Evolutionary conservation across 1,284 basidiomycete species (phyloP), one percentile per base, ranked within the genome.

Genomic region (Fomitopsis schrenkii): DNA sequence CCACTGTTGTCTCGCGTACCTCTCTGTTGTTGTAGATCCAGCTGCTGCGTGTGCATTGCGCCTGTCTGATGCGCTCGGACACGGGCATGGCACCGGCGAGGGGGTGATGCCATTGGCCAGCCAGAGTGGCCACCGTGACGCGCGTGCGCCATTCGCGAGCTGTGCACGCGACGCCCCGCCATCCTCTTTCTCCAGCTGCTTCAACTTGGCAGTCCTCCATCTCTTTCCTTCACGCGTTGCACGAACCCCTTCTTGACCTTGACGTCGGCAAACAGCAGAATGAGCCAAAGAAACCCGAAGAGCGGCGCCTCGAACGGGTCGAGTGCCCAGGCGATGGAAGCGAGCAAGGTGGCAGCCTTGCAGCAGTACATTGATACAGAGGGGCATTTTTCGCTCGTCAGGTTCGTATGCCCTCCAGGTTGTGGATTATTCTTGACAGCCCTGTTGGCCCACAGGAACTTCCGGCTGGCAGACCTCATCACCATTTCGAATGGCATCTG

Each of bases 401-500:
- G 95, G 95, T 95, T 60, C 68, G 42, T 6, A n/a, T 62, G 10
- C 45, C 45, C 48, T 57, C 28, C 15, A 46, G 28, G 33, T 56
- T n/a, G 33, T 19, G 28, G 15, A 9, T 5, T n/a, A 19, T 9
- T n/a, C 41, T 35, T 41, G 46, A n/a, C 33, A 60, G 19, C 54
- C 41, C 44, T 38, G 56, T 36, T 42, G 2, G 57, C 46, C n/a
- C 57, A 40, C 70, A 97, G 97, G 69, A 99, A 98, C 77, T 99
- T 99, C 75, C 94, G 96, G 62, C 86, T 99, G 40, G 97, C 97
- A 68, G 97, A 99, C 78, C 85, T 97, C 52, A 95, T 99, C 71
- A 99, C 97, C n/a, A 94, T 99, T 67, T 97, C 97, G 90, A 99
- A 99, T 74, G 97, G 97, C 45, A 93, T 99, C 74, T 99, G 97